A percentile compares a stretch with the other conserved stretches of the same genome.
Evolutionary conservation across 2,329 filamentous ascomycete genomes (phyloP).

Genomic region (Teratosphaeriaceae sp.): DNA sequence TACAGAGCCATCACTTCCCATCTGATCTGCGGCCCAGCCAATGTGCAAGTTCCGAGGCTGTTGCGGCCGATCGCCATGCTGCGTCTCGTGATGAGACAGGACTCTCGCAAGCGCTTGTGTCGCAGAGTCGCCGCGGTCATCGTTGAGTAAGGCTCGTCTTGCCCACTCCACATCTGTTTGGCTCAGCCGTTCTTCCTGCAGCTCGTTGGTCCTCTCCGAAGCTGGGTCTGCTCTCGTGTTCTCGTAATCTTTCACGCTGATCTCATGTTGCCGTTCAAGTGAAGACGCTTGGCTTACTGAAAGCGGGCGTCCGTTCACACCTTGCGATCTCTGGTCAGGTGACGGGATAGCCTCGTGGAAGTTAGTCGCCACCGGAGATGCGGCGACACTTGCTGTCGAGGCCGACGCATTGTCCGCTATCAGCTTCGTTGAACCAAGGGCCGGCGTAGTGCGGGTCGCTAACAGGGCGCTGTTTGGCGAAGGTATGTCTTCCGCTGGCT

Average conservation of each 20-base stretch:
- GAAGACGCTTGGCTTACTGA: slow-evolving; percentile 2
- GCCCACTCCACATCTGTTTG: slow-evolving; percentile 21
- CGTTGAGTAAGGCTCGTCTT: slow-evolving; percentile 18
- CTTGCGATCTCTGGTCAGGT: slow-evolving; percentile 12
- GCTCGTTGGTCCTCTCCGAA: slow-evolving; percentile 15
- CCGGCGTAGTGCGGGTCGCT: slow-evolving; percentile 8
- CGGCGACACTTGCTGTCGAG: slow-evolving; percentile 14
- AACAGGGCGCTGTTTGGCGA: slow-evolving; percentile 17
- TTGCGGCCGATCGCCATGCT: slow-evolving; percentile 5
- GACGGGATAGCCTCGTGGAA: slow-evolving; percentile 6
- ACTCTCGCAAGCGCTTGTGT: slow-evolving; percentile 25
- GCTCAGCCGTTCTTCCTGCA: slow-evolving; percentile 10
- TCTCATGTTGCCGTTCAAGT: slow-evolving; percentile 1
- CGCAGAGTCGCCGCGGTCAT: slow-evolving; percentile 23
- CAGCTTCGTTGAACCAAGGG: slow-evolving; percentile 13
- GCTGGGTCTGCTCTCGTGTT: slow-evolving; percentile 4
- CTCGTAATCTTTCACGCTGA: slow-evolving; percentile 6
- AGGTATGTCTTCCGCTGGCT: slow-evolving; percentile 15
- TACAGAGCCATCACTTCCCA: background rate
- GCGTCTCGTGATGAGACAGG: slow-evolving; percentile 22
- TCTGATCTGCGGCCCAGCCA: background rate
- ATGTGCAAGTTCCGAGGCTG: background rate
- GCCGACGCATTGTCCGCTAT: slow-evolving; percentile 14
- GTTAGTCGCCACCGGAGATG: slow-evolving; percentile 15
- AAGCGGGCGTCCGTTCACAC: slow-evolving; percentile 12